These are phyloP conservation scores for Acorus gramineus DNA, from an alignment of 106 monocot species.

Conservation along the genomic window DNA sequence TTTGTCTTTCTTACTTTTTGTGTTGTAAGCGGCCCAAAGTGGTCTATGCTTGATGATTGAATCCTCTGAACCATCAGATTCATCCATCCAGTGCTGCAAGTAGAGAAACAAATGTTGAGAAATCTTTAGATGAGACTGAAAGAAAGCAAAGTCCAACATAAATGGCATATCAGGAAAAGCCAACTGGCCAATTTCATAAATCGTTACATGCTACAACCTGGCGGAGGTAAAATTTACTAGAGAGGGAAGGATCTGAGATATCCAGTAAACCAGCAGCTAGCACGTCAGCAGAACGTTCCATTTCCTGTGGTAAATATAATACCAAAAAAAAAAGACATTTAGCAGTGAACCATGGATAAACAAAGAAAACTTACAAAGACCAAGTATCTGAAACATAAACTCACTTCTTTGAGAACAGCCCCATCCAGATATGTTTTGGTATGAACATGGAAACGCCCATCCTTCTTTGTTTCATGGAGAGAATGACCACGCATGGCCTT, in stretches of 20 bases:
- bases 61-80: conserved; percentile 48
- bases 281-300: conserved; percentile 97
- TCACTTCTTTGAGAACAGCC: conserved; percentile 89
- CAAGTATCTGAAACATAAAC: neutral
- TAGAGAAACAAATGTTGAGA: neutral
- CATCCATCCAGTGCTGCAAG: conserved; percentile 75
- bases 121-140: too few relatives aligned
- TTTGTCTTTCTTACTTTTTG: conserved; percentile 40
- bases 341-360: neutral
- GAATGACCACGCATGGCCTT: conserved; percentile 93
- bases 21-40: conserved; percentile 68
- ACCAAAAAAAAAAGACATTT: too few relatives aligned
- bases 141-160: too few relatives aligned
- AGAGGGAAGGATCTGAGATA: conserved; percentile 80
- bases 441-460: conserved; percentile 90
- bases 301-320: conserved; percentile 45
- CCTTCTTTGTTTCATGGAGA: conserved; percentile 87
- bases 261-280: conserved; percentile 96
- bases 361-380: neutral
- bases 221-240: conserved; percentile 74
- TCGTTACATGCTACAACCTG: conserved; percentile 34
- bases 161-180: too few relatives aligned
- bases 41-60: conserved; percentile 71
- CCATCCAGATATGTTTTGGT: conserved; percentile 94
- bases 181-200: too few relatives aligned